These are phyloP conservation scores for Yamadazyma takamatsuzukensis DNA, from an alignment of 805 yeast species.

Conservation along the genomic window DNA sequence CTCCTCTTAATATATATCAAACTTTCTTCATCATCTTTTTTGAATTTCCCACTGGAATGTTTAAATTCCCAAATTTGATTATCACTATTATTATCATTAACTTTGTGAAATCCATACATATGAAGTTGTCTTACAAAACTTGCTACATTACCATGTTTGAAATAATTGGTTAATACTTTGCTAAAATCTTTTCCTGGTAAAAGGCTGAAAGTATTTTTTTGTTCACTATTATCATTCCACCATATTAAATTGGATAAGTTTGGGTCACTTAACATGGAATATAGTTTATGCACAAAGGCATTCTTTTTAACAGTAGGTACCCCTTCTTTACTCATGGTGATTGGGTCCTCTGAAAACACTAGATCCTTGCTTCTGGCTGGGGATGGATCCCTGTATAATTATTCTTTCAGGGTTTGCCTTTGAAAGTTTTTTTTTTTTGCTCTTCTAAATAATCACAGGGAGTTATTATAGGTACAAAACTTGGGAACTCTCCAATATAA, in stretches of 20 bases:
- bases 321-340: not conserved
- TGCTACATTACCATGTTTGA: constrained; percentile 92
- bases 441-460: no score
- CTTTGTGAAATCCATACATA: constrained; percentile 95
- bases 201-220: constrained; percentile 56
- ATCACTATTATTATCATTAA: constrained; percentile 36
- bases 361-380: no score
- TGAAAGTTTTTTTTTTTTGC: no score
- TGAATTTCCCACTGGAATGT: constrained; percentile 49
- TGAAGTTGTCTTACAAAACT: constrained; percentile 91
- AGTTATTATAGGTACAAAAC: no score
- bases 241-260: constrained; percentile 34
- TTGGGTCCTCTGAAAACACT: no score
- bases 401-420: no score
- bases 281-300: constrained; percentile 55
- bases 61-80: constrained; percentile 51
- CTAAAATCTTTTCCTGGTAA: constrained; percentile 64
- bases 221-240: constrained; percentile 43
- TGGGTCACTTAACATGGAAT: constrained; percentile 36
- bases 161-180: constrained; percentile 61
- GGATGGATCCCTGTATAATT: no score
- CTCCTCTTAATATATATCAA: constrained; percentile 48
- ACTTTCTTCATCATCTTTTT: constrained; percentile 43
- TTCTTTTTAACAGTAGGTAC: constrained; percentile 40
- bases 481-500: no score